These are phyloP conservation scores for Chloranthus sessilifolius DNA, from an alignment of 164 flowering plant species.

Conservation along the genomic window DNA sequence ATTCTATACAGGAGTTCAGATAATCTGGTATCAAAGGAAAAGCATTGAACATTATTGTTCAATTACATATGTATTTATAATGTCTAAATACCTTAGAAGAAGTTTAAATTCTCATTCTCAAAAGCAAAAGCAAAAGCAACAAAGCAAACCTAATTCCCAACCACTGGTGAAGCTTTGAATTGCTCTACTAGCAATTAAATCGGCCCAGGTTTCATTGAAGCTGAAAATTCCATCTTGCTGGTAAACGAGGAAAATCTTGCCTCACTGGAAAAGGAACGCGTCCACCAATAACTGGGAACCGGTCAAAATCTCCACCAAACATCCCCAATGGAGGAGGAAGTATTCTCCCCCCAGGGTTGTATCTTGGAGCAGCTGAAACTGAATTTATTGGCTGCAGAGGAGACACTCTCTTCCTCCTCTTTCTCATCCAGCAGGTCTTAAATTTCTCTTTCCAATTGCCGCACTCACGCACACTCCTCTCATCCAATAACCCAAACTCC, in stretches of 20 bases:
- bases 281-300: constrained; percentile 15
- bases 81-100: too few species aligned
- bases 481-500: constrained; percentile 34
- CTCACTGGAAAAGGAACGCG: constrained; percentile 10
- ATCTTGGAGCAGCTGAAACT: too few species aligned
- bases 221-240: background rate
- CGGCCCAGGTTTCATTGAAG: constrained; percentile 28
- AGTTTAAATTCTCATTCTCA: too few species aligned
- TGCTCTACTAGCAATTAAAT: background rate
- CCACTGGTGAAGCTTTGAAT: too few species aligned
- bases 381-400: background rate
- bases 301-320: constrained; percentile 38
- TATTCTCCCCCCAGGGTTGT: background rate
- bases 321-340: constrained; percentile 10
- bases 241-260: constrained; percentile 3
- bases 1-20: too few species aligned
- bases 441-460: constrained; percentile 40
- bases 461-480: background rate
- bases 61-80: too few species aligned
- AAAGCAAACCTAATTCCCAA: too few species aligned
- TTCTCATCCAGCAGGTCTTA: constrained; percentile 22
- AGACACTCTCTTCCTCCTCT: constrained; percentile 23
- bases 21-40: too few species aligned
- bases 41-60: too few species aligned
- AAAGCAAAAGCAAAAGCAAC: too few species aligned